Evolutionary conservation across 768 basidiomycete genomes (phyloP), one percentile per base, ranked within the genome.

Genomic region (Peribolospora kevripleyi): DNA sequence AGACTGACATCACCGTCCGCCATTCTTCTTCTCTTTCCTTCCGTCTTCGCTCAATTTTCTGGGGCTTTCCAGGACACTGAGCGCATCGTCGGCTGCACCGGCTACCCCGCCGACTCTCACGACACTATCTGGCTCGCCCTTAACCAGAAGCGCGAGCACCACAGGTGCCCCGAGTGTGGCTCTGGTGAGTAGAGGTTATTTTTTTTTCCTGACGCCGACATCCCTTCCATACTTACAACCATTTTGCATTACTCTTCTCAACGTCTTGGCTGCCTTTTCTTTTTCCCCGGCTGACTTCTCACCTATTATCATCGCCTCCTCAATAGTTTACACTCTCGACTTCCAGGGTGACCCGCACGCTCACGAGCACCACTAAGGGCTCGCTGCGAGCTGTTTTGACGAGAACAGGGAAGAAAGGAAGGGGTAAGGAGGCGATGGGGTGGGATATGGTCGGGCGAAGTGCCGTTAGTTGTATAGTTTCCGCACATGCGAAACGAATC

Each of bases 41-140:
- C 45, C 45, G 45, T n/a, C 45, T 25, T 38, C 38, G 11, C 42
- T 25, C 9, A 7, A 25, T 5, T 48, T 10, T 43, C 13, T 36
- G 43, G 6, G 25, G 25, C 25, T 25, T 25, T 25, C 25, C 56
- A 54, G 53, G 54, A 58, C 59, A 45, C 50, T 38, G 48, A 80
- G 59, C 85, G 91, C 58, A 76, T 84, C 55, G 72, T 97, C 65
- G 91, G 91, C 49, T 97, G 90, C 75, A 88, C 91, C 46, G 91
- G 91, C 53, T 79, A 75, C 64, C 91, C 91, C 7, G 84, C 82
- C 48, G 91, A 97, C 69, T 90, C 87, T 42, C 91, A 95, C 70
- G 86, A 95, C 63, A 74, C 88, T 54, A 73, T 79, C 62, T 95
- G 90, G 90, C 78, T 87, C 67, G 75, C 65, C 58, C 60, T 83